Evolutionary conservation across 768 basidiomycete genomes (phyloP), one percentile per base, ranked within the genome.

Genomic region (Guyanaporus albipodus): DNA sequence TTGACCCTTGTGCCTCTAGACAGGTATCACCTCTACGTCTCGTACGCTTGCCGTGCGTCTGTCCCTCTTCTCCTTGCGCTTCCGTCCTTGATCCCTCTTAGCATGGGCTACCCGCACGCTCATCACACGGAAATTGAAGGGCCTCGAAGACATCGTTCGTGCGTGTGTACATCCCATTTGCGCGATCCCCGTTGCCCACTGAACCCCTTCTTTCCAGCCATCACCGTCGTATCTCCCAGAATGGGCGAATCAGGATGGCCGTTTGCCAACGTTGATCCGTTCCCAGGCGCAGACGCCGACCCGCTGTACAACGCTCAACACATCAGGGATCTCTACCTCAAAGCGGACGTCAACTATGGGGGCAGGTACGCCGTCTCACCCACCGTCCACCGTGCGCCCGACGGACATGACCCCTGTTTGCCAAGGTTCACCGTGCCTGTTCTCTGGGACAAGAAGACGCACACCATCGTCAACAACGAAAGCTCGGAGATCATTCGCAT

Each of bases 391-490:
- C 14, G 3, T 5, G 23, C 8, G 12, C 26, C 12, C 17, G 1
- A 2, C 18, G 21, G 15, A 8, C 39, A 24, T 26, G 28, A 21
- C 2, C 5, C 5, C 4, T 28, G 11, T 28, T 8, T n/a, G 7
- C 15, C 6, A 11, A 81, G 87, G 31, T 91, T 91, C 73, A 92
- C 91, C 2, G 89, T 92, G 8, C 93, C 93, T 6, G 68, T 91
- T 27, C 73, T 99, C 6, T 99, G 91, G 90, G 96, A 98, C 70
- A 94, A 83, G 72, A 89, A 94, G 66, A 70, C 63, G 34, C 70
- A 84, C 36, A 87, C 85, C 32, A 87, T 97, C 55, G 96, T 99
- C 48, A 97, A 92, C 73, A 98, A 97, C 64, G 95, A 99, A 63
- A 86, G 83, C 54, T 83, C 87, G 3, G 95, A 98, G 69, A 93